Conservation (phyloP, 2,329 filamentous ascomycete genomes). For the Exophiala sp. region DNA sequence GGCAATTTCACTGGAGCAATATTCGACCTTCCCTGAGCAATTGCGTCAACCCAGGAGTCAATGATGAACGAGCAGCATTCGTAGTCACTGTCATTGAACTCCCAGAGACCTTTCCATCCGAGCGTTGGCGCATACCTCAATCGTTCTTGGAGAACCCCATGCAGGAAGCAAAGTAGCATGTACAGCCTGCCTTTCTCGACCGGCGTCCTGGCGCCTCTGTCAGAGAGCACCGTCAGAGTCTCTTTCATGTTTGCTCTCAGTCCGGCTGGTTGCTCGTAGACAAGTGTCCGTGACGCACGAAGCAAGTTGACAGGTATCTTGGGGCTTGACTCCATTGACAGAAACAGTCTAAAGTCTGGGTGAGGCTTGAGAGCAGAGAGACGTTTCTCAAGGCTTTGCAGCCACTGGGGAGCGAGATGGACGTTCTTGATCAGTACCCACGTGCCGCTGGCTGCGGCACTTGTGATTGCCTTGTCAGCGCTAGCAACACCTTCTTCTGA, state of each 20-base stretch:
- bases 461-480: constrained; percentile 91
- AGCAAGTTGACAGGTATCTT: constrained; percentile 97
- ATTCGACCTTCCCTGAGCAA: constrained; percentile 82
- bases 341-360: constrained; percentile 85
- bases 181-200: constrained; percentile 90
- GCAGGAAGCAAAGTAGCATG: constrained; percentile 85
- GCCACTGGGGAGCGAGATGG: constrained; percentile 90
- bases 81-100: constrained; percentile 99
- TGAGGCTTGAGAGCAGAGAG: constrained; percentile 94
- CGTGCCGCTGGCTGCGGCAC: constrained; percentile 83
- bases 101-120: constrained; percentile 99
- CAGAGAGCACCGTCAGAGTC: constrained; percentile 77
- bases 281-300: constrained; percentile 86
- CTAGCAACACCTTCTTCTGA: constrained; percentile 90
- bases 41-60: constrained; percentile 85
- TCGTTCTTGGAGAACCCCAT: constrained; percentile 92
- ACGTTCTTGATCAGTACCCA: constrained; percentile 99
- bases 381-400: constrained; percentile 94
- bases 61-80: constrained; percentile 96
- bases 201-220: constrained; percentile 72
- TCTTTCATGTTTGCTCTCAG: constrained; percentile 99
- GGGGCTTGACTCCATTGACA: constrained; percentile 95
- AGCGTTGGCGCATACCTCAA: constrained; percentile 89
- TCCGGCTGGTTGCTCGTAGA: constrained; percentile 97
- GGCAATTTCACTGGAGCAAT: constrained; percentile 90